Base-by-base conservation (phyloP, 2,329 filamentous ascomycete genomes). In the Hypoxylon sp. region DNA sequence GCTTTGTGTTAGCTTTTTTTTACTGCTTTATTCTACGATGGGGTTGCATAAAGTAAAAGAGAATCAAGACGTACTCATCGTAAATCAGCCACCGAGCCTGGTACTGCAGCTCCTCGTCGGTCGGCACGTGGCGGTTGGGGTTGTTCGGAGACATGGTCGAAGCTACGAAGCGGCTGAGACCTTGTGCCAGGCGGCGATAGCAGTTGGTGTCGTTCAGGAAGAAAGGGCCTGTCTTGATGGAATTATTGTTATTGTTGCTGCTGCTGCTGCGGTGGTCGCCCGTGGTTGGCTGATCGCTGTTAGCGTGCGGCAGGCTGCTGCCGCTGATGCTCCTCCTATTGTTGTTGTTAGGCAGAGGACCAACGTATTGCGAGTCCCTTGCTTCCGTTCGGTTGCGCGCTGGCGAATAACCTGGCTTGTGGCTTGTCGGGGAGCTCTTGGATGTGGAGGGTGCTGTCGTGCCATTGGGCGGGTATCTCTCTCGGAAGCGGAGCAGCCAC, bases 31-130 rank as follows among this genome's bases (percentile, higher is more conserved):
- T n/a, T n/a, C n/a, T n/a, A n/a, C n/a, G n/a, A n/a, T 13, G 7
- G 12, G n/a, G 15, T n/a, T n/a, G n/a, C n/a, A n/a, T n/a, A n/a
- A n/a, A n/a, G n/a, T n/a, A n/a, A n/a, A n/a, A n/a, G n/a, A n/a
- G n/a, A n/a, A n/a, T n/a, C n/a, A n/a, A n/a, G n/a, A 73, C 80
- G 69, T 68, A 84, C 76, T 84, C 81, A 46, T 86, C 81, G 50
- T 83, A 86, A 0, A 85, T 69, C 25, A 86, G 77, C 80, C 81
- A 86, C 12, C 83, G 76, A 2, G 83, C 81, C 63, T 86, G 83
- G 55, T 84, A 79, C 62, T 84, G 79, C n/a, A 87, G 68, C 62
- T 86, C 83, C n/a, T 79, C 75, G 56, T 86, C 83, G 0, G 75
- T 78, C 0, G 78, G 83, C n/a, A 80, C 70, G 51, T 86, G 82